Base-by-base conservation (phyloP, 2,329 filamentous ascomycete species). In the Sordariomycetes sp. region DNA sequence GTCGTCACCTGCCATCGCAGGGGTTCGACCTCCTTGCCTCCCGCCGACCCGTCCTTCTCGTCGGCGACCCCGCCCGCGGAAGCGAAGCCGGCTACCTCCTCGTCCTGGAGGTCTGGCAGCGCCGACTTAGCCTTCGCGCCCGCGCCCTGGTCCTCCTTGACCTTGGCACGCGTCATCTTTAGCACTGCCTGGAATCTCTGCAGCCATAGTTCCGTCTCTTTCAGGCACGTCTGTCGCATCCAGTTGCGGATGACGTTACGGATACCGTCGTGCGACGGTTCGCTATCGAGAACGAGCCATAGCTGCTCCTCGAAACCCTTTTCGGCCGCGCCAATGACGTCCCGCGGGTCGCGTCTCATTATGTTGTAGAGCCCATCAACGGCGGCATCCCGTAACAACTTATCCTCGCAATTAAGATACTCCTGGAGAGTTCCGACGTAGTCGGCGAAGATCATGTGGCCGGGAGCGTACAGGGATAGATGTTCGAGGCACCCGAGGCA, bases 61-160 rank as follows among this genome's bases (percentile, higher is more conserved):
- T 87, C 81, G 4, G 72, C 76, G 3, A 76, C 80, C 28, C 84
- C 86, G 32, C 79, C 79, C 1, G 88, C 85, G n/a, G 86, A 83
- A 35, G 92, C 92, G 67, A 99, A 97, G 0, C 94, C 94, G 57
- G 94, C 94, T 40, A 96, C 93, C 70, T 99, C 95, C 69, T 99
- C 94, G 68, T 99, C 94, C 62, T 93, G 88, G 0, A 97, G 74
- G 65, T 99, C 94, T n/a, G 89, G 79, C 14, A 81, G 75, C 78
- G 7, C 61, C 62, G 72, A 69, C 64, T 76, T 65, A 81, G 12
- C 75, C 72, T 72, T 5, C 72, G 68, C 0, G 11, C 20, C 28
- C 40, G 34, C 37, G 53, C 32, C 32, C 6, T 76, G 69, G 51
- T 80, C 77, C 32, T 83, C 79, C 50, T 84, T 80, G 1, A 75